These are phyloP conservation scores for Zygoascus sp. DNA, from an alignment of 1,139 yeast species.

Conservation along the genomic window DNA sequence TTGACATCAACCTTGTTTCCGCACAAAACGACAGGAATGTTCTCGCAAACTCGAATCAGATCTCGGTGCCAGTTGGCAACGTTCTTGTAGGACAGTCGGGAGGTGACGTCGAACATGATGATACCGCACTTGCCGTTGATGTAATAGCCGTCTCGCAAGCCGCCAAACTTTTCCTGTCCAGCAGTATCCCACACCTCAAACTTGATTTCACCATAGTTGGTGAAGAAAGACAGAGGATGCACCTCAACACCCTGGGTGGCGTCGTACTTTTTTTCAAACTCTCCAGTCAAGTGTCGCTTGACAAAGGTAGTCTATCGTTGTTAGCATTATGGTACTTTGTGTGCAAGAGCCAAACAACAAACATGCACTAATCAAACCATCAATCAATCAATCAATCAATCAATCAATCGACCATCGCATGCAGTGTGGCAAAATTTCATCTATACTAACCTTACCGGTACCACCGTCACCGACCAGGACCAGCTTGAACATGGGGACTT, in stretches of 20 bases:
- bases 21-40: slow-evolving; percentile 97
- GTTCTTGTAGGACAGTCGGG: slow-evolving; percentile 98
- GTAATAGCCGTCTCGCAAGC: slow-evolving; percentile 98
- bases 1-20: slow-evolving; percentile 99
- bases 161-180: slow-evolving; percentile 99
- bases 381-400: not conserved
- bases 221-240: slow-evolving; percentile 96
- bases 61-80: slow-evolving; percentile 99
- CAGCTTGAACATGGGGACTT: slow-evolving; percentile 96
- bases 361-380: not conserved
- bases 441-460: slow-evolving; percentile 77
- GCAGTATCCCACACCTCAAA: slow-evolving; percentile 99
- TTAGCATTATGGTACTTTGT: slow-evolving; percentile 4
- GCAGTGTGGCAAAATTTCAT: too few species aligned
- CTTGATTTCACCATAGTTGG: slow-evolving; percentile 97
- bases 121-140: slow-evolving; percentile 99
- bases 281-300: slow-evolving; percentile 99
- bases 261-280: slow-evolving; percentile 97
- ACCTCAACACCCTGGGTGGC: slow-evolving; percentile 99
- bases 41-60: slow-evolving; percentile 98
- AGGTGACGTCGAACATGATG: slow-evolving; percentile 99
- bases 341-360: not conserved
- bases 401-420: not conserved
- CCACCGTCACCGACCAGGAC: slow-evolving; percentile 99
- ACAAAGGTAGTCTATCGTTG: slow-evolving; percentile 80